Percentiles rank a stretch among this genome's conserved stretches.
phyloP scores from a whole-genome alignment of 352 stramenopile species.

The Globisporangium radiosum region DNA sequence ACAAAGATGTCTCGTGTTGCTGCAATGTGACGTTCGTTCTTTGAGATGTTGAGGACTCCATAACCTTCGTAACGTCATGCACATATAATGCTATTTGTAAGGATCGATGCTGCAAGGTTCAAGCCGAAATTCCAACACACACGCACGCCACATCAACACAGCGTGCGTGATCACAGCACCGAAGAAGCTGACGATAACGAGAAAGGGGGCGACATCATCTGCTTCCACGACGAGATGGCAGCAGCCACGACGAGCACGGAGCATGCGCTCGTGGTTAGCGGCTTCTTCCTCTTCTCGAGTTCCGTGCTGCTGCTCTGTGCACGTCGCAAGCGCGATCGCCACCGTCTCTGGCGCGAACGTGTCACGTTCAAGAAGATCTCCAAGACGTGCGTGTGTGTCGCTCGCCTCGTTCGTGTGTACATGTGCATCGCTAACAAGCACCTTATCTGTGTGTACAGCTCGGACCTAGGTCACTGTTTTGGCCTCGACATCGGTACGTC shows the following conservation, averaged over 20 bases:
- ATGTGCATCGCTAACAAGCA: neutral
- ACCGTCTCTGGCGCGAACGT: conserved; percentile 62
- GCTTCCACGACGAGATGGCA: neutral
- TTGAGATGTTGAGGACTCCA: too few species aligned
- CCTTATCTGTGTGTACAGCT: conserved; percentile 26
- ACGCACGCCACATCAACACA: neutral
- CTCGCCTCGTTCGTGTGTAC: neutral
- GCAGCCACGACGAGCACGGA: conserved; percentile 9
- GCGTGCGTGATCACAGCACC: neutral
- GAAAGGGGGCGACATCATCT: neutral
- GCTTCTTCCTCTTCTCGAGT: conserved; percentile 73
- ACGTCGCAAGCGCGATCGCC: conserved; percentile 56
- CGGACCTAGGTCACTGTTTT: conserved; percentile 79
- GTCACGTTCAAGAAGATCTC: conserved; percentile 85
- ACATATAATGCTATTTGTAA: too few species aligned
- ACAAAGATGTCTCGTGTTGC: too few species aligned
- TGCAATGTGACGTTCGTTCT: too few species aligned
- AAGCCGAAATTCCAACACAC: neutral
- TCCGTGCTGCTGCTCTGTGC: conserved; percentile 58
- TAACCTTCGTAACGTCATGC: too few species aligned
- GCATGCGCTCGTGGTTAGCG: conserved; percentile 37
- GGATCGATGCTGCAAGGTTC: too few species aligned
- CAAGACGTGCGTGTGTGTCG: conserved; percentile 40
- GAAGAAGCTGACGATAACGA: neutral
- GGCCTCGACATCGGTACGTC: conserved; percentile 73